These are phyloP conservation scores for Marasmius sp. DNA, from an alignment of 1,284 basidiomycete species.

Conservation along the genomic window DNA sequence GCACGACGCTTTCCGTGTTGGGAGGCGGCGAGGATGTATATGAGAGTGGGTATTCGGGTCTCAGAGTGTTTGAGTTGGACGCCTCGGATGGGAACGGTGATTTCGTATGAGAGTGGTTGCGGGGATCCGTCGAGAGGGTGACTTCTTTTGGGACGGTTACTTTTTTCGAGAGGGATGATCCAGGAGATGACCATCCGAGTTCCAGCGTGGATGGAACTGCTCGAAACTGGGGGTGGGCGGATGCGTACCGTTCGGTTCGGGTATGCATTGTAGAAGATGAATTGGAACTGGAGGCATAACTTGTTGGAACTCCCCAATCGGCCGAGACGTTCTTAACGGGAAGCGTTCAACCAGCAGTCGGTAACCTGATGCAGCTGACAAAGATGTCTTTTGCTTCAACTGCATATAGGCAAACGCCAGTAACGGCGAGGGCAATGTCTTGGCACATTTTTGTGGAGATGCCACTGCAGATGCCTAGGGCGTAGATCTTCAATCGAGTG, in stretches of 20 bases:
- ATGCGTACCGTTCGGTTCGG: conserved; percentile 20
- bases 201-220: conserved; percentile 40
- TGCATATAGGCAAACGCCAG: conserved; percentile 50
- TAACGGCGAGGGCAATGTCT: conserved; percentile 48
- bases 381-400: conserved; percentile 42
- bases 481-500: conserved; percentile 49
- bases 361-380: conserved; percentile 49
- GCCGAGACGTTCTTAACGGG: conserved; percentile 43
- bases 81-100: conserved; percentile 36
- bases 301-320: conserved; percentile 44
- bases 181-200: conserved; percentile 45
- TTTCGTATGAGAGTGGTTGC: too few species aligned
- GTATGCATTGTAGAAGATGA: conserved; percentile 12
- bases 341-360: conserved; percentile 45
- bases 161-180: conserved; percentile 35
- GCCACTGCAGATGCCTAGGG: conserved; percentile 51
- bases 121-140: conserved; percentile 33
- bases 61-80: conserved; percentile 34
- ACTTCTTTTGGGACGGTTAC: conserved; percentile 36
- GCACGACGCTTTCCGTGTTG: conserved; percentile 35
- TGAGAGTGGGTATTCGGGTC: conserved; percentile 32
- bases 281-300: conserved; percentile 17
- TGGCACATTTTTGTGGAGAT: conserved; percentile 52
- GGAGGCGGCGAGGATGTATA: conserved; percentile 57
- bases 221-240: conserved; percentile 34